phyloP scores from a whole-genome alignment of 352 stramenopile genomes.

The Phytophthora nicotianae region DNA sequence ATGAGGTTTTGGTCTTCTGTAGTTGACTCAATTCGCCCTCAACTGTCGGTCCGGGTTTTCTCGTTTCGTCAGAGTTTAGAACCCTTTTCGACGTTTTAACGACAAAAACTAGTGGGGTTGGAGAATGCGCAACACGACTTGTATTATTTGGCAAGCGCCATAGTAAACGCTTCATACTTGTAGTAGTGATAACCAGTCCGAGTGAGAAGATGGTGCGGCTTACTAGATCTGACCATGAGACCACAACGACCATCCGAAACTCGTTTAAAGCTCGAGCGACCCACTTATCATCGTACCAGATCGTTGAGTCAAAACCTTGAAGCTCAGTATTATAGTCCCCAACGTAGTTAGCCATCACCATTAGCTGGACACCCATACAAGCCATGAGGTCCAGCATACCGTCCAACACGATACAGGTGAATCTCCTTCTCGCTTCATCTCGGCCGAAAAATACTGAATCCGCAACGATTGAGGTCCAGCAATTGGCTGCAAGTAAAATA shows the following conservation, averaged over 20 bases:
- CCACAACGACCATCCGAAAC: slow-evolving; percentile 2
- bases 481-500: slow-evolving; percentile 5
- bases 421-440: not conserved
- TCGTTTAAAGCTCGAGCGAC: slow-evolving; percentile 5
- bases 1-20: not conserved
- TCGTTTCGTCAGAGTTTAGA: not conserved
- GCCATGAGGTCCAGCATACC: slow-evolving; percentile 8
- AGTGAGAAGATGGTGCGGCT: slow-evolving; percentile 5
- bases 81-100: not conserved
- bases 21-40: not conserved
- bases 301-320: not conserved
- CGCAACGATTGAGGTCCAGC: not conserved
- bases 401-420: slow-evolving; percentile 1
- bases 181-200: slow-evolving; percentile 2
- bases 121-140: not conserved
- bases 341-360: slow-evolving; percentile 6
- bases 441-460: not conserved
- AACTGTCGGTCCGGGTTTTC: not conserved
- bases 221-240: slow-evolving; percentile 1
- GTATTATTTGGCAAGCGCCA: not conserved
- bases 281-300: slow-evolving; percentile 1
- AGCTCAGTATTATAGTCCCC: not conserved
- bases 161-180: slow-evolving; percentile 8
- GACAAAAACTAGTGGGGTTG: not conserved
- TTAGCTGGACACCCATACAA: not conserved